phyloP scores from a whole-genome alignment of 371 early-diverging fungal genomes.

The Globomyces sp. region DNA sequence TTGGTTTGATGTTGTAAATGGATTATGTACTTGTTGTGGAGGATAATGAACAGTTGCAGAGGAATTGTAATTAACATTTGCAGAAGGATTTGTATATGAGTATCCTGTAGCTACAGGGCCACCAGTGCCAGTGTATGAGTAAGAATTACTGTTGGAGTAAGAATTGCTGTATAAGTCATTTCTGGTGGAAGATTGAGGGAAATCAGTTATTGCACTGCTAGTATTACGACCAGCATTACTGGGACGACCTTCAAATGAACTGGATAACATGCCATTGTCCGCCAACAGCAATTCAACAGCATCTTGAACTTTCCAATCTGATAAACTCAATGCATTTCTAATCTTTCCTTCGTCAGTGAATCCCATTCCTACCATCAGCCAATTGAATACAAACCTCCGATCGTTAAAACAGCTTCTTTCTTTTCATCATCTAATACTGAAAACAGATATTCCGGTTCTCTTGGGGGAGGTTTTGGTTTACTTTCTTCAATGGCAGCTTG shows the following conservation, averaged over 20 bases:
- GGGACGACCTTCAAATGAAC: not conserved
- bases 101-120: not conserved
- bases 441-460: conserved; percentile 17
- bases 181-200: not conserved
- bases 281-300: conserved; percentile 27
- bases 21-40: no score
- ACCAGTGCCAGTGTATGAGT: not conserved
- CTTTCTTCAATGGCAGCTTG: not conserved
- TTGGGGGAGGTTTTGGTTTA: not conserved
- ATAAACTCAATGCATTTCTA: conserved; percentile 26
- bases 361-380: conserved; percentile 21
- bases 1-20: no score
- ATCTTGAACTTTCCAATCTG: conserved; percentile 29
- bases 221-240: not conserved
- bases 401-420: conserved; percentile 22
- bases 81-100: not conserved
- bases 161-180: not conserved
- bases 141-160: not conserved
- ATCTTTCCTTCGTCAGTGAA: conserved; percentile 30
- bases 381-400: not conserved
- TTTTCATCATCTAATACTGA: conserved; percentile 15
- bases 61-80: not conserved
- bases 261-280: conserved; percentile 10
- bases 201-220: not conserved
- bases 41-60: not conserved